phyloP scores from a whole-genome alignment of 805 yeast genomes.

The Monosporozyma servazzii region DNA sequence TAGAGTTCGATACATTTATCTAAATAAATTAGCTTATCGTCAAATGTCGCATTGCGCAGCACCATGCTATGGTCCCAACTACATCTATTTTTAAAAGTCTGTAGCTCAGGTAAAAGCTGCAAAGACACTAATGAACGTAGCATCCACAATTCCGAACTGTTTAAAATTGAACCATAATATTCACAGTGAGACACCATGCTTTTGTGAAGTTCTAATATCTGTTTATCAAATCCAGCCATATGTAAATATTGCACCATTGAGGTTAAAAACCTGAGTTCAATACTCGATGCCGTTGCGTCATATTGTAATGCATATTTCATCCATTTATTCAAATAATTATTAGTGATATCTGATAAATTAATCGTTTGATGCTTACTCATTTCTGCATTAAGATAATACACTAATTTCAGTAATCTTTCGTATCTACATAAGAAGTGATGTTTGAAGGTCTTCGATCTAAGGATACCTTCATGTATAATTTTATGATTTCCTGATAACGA shows the following conservation, averaged over 20 bases:
- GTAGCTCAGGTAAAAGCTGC: slow-evolving; percentile 11
- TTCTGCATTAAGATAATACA: slow-evolving; percentile 30
- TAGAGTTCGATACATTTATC: slow-evolving; percentile 5
- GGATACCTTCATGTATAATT: not conserved
- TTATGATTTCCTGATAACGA: not conserved
- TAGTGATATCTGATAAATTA: slow-evolving; percentile 27
- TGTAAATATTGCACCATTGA: slow-evolving; percentile 18
- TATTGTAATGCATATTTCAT: slow-evolving; percentile 3
- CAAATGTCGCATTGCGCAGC: not conserved
- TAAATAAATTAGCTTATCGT: slow-evolving; percentile 3
- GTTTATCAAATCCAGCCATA: slow-evolving; percentile 21
- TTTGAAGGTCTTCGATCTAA: not conserved
- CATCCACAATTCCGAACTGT: slow-evolving; percentile 6
- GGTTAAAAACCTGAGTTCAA: slow-evolving; percentile 20
- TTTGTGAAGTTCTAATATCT: slow-evolving; percentile 8
- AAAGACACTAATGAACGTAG: slow-evolving; percentile 12
- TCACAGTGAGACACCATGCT: slow-evolving; percentile 2
- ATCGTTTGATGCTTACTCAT: slow-evolving; percentile 24
- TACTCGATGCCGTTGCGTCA: slow-evolving; percentile 8
- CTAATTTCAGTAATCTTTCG: slow-evolving; percentile 28
- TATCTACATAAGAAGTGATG: slow-evolving; percentile 20
- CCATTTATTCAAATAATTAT: slow-evolving; percentile 29
- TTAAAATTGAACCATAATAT: slow-evolving; percentile 7
- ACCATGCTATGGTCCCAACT: not conserved
- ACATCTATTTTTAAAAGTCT: not conserved